These are phyloP conservation scores for Penicillium verrucosum DNA, from an alignment of 2,329 filamentous ascomycete genomes.

Conservation along the genomic window DNA sequence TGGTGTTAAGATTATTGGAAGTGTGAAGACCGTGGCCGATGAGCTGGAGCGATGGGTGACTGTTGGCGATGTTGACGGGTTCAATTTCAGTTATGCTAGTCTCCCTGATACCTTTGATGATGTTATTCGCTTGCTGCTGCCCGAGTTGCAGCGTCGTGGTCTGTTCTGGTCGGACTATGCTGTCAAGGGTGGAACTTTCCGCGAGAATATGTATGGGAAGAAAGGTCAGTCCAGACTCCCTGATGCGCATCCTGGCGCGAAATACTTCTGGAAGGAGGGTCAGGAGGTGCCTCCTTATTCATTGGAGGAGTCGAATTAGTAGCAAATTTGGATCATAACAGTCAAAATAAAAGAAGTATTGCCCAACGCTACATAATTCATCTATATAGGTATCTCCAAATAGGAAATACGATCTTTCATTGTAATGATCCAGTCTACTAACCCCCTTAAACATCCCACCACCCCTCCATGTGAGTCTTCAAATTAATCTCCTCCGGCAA, in stretches of 20 bases:
- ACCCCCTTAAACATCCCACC: conserved; percentile 53
- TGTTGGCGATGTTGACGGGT: conserved; percentile 36
- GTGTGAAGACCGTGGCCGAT: conserved; percentile 37
- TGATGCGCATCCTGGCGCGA: conserved; percentile 36
- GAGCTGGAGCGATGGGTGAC: conserved; percentile 38
- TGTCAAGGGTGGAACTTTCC: conserved; percentile 37
- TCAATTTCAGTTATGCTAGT: conserved; percentile 36
- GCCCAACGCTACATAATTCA: not conserved
- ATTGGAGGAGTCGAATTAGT: conserved; percentile 8
- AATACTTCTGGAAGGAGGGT: conserved; percentile 36
- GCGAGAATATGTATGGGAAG: conserved; percentile 40
- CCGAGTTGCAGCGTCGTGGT: conserved; percentile 34
- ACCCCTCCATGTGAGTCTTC: conserved; percentile 63
- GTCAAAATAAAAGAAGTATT: not conserved
- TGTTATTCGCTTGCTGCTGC: conserved; percentile 32
- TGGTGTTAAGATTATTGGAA: conserved; percentile 37
- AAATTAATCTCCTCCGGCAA: conserved; percentile 57
- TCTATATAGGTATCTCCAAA: not conserved
- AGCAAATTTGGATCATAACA: not conserved
- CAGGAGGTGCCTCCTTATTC: conserved; percentile 34
- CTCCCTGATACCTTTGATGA: conserved; percentile 38
- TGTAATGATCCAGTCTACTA: not conserved
- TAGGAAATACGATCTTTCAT: not conserved
- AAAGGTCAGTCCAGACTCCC: conserved; percentile 31
- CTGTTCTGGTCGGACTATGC: conserved; percentile 40